phyloP scores from a whole-genome alignment of 352 stramenopile genomes.

The Globisporangium ultimum region DNA sequence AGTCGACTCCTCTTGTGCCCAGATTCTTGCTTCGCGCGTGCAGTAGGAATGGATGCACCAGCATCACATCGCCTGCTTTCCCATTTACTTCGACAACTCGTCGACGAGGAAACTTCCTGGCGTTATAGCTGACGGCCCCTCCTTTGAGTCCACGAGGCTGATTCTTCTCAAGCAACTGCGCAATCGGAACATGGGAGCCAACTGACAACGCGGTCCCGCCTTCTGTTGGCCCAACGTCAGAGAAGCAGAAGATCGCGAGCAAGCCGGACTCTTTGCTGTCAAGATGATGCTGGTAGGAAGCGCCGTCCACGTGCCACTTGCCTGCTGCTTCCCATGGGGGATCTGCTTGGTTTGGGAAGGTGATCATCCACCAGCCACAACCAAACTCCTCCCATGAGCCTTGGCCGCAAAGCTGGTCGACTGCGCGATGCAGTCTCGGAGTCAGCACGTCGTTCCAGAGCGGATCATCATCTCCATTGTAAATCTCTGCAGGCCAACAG shows the following conservation, averaged over 20 bases:
- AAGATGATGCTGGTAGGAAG: conserved; percentile 67
- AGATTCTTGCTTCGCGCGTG: conserved; percentile 77
- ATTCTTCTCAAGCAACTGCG: conserved; percentile 43
- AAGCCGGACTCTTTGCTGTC: conserved; percentile 68
- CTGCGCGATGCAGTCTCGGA: conserved; percentile 34
- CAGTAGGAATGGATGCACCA: conserved; percentile 78
- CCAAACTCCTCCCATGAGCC: conserved; percentile 60
- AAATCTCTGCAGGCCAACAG: conserved; percentile 32
- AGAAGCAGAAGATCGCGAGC: conserved; percentile 82
- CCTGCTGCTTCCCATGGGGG: conserved; percentile 62
- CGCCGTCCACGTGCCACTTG: conserved; percentile 82
- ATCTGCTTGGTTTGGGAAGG: conserved; percentile 53
- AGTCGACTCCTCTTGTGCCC: conserved; percentile 38
- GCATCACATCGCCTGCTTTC: conserved; percentile 67
- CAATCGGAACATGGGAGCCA: conserved; percentile 62
- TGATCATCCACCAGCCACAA: conserved; percentile 86
- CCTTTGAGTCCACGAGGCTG: conserved; percentile 60
- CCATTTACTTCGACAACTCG: conserved; percentile 66
- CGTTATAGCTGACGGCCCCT: conserved; percentile 43
- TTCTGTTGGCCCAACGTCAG: conserved; percentile 52
- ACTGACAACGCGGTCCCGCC: conserved; percentile 68
- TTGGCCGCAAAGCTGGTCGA: conserved; percentile 75
- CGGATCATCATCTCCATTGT: conserved; percentile 29
- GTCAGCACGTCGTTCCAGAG: conserved; percentile 50
- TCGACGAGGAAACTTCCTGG: conserved; percentile 23